Evolutionary conservation across 129 eudicot genomes (phyloP).

Genomic region (Helianthus annuus): DNA sequence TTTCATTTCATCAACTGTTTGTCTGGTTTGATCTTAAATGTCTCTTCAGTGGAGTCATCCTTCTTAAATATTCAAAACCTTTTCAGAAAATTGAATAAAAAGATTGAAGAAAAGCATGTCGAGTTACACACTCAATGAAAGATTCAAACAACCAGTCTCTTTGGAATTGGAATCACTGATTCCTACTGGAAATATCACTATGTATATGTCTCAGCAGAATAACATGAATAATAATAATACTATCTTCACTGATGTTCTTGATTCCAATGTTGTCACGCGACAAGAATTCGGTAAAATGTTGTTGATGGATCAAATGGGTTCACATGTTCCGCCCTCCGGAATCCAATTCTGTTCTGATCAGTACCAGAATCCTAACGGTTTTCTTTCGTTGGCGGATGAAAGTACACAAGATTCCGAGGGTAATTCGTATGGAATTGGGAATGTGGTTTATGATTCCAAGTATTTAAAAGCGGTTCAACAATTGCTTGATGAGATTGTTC

Average conservation of each 20-base stretch:
- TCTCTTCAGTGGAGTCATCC: constrained; percentile 22
- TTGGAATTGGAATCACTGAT: constrained; percentile 43
- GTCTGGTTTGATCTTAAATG: constrained; percentile 31
- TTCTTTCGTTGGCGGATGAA: constrained; percentile 29
- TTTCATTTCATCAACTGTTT: constrained; percentile 31
- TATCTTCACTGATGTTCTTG: constrained; percentile 37
- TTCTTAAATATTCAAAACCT: constrained; percentile 25
- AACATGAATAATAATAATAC: constrained; percentile 7
- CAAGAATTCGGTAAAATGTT: constrained; percentile 58
- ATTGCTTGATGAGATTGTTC: constrained; percentile 75
- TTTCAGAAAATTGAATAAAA: constrained; percentile 23
- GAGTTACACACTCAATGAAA: constrained; percentile 53
- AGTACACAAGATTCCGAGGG: constrained; percentile 13
- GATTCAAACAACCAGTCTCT: constrained; percentile 55
- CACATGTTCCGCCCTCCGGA: constrained; percentile 42
- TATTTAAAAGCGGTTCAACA: constrained; percentile 77
- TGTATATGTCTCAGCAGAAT: constrained; percentile 43
- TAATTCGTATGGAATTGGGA: constrained; percentile 41
- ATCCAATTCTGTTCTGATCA: constrained; percentile 45
- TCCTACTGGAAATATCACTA: constrained; percentile 45
- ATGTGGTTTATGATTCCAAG: constrained; percentile 55
- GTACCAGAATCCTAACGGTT: constrained; percentile 40
- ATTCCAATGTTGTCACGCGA: constrained; percentile 43
- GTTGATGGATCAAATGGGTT: constrained; percentile 41
- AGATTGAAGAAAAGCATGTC: constrained; percentile 44